A percentile compares a stretch with the other conserved stretches of the same genome.
phyloP scores from a whole-genome alignment of 768 basidiomycete species.

The Mycena crocata region DNA sequence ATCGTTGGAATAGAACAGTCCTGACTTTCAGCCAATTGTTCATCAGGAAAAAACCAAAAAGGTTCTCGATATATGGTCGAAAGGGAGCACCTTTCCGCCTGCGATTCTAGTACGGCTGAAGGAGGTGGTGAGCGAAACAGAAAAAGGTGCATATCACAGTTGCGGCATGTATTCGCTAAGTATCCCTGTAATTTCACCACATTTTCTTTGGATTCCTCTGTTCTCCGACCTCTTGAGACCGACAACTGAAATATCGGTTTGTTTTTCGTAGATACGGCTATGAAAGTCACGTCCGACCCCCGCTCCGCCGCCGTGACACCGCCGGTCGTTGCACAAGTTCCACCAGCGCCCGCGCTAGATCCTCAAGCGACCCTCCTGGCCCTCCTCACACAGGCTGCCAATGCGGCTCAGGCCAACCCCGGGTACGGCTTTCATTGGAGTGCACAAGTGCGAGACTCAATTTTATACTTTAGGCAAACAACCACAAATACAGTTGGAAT shows the following conservation, averaged over 20 bases:
- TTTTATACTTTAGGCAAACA: conserved; percentile 64
- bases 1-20: conserved; percentile 46
- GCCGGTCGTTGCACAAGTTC: conserved; percentile 37
- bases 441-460: conserved; percentile 20
- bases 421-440: conserved; percentile 46
- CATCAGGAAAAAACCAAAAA: conserved; percentile 95
- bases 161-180: conserved; percentile 80
- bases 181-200: conserved; percentile 79
- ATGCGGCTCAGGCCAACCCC: conserved; percentile 46
- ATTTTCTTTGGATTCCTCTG: conserved; percentile 57
- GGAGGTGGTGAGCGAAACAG: conserved; percentile 74
- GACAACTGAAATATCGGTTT: conserved; percentile 76
- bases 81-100: conserved; percentile 89
- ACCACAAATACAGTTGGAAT: conserved; percentile 61
- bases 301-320: conserved; percentile 44
- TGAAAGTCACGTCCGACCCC: conserved; percentile 54
- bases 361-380: conserved; percentile 78
- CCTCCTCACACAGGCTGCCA: conserved; percentile 74
- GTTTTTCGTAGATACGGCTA: conserved; percentile 72
- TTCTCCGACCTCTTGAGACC: conserved; percentile 63
- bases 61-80: conserved; percentile 97
- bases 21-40: conserved; percentile 52
- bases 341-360: conserved; percentile 48
- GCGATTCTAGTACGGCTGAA: conserved; percentile 78
- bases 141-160: conserved; percentile 90